Evolutionary conservation across 768 basidiomycete genomes (phyloP).

Genomic region (Naganishia randhawae): DNA sequence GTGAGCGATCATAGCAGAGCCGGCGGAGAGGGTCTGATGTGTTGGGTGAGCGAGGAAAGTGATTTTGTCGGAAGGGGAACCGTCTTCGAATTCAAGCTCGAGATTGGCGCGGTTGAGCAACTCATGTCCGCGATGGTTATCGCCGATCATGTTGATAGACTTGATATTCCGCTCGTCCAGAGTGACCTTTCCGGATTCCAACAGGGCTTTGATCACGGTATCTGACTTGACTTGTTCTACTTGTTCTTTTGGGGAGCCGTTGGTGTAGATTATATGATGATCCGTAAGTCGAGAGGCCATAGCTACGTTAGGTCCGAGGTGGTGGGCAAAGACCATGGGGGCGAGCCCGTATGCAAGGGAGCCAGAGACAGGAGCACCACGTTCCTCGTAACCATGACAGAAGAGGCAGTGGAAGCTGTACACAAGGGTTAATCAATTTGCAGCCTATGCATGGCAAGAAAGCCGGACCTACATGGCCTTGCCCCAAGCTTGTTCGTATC

Average conservation of each 20-base stretch:
- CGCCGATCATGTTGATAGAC: not conserved
- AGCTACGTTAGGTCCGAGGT: not conserved
- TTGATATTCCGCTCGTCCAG: conserved; percentile 3
- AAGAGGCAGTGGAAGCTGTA: conserved; percentile 23
- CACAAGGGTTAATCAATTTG: too few relatives aligned
- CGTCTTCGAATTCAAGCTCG: conserved; percentile 1
- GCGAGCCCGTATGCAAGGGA: not conserved
- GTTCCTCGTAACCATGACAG: conserved; percentile 27
- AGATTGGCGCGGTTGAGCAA: not conserved
- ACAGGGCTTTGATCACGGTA: not conserved
- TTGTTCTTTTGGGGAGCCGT: not conserved
- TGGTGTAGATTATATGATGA: not conserved
- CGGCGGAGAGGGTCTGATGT: not conserved
- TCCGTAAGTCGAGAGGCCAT: conserved; percentile 9
- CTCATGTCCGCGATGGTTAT: not conserved
- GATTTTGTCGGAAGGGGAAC: not conserved
- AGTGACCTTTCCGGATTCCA: not conserved
- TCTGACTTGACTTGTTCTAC: conserved; percentile 7
- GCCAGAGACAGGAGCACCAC: not conserved
- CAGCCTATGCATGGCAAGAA: not conserved
- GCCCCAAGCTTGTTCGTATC: conserved; percentile 14
- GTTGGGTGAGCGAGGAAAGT: not conserved
- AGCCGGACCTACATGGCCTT: conserved; percentile 7
- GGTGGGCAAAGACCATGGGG: not conserved
- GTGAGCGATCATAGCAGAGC: not conserved